Percentiles rank a stretch among this genome's conserved stretches.
Conservation (phyloP, 805 yeast species). For the Barnettozyma siamensis region DNA sequence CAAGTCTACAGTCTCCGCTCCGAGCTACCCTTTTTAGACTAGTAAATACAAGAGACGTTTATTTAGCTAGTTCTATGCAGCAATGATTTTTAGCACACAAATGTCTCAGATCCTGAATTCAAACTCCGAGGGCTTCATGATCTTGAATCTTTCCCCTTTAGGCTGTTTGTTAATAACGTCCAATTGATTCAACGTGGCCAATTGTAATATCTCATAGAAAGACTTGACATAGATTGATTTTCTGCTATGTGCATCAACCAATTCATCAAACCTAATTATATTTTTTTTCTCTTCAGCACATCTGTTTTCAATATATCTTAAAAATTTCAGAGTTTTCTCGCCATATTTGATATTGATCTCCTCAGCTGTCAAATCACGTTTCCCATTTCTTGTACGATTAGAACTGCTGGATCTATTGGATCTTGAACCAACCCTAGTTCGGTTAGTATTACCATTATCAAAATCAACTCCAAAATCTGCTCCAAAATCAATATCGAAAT, state of each 20-base stretch:
- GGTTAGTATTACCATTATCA: not conserved
- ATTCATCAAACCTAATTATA: slow-evolving; percentile 12
- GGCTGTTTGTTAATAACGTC: slow-evolving; percentile 3
- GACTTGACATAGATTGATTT: slow-evolving; percentile 19
- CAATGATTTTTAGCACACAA: too few species aligned
- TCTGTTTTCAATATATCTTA: slow-evolving; percentile 16
- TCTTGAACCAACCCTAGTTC: not conserved
- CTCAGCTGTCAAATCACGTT: not conserved
- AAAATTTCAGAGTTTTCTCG: slow-evolving; percentile 17
- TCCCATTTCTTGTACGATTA: slow-evolving; percentile 1
- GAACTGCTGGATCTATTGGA: not conserved
- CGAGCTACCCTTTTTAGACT: too few species aligned
- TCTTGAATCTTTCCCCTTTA: slow-evolving; percentile 2
- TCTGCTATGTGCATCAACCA: slow-evolving; percentile 12
- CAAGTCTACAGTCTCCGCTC: too few species aligned
- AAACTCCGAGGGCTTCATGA: slow-evolving; percentile 12
- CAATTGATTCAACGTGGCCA: slow-evolving; percentile 19
- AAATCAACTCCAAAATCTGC: not conserved
- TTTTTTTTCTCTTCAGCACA: slow-evolving; percentile 10
- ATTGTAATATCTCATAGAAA: slow-evolving; percentile 24
- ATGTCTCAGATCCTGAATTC: slow-evolving; percentile 1
- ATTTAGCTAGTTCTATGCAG: too few species aligned
- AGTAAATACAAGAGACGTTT: too few species aligned
- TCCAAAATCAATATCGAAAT: slow-evolving; percentile 9
- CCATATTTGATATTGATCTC: slow-evolving; percentile 9